Evolutionary conservation across 768 basidiomycete genomes (phyloP).

Genomic region (Termitomyces heimii): DNA sequence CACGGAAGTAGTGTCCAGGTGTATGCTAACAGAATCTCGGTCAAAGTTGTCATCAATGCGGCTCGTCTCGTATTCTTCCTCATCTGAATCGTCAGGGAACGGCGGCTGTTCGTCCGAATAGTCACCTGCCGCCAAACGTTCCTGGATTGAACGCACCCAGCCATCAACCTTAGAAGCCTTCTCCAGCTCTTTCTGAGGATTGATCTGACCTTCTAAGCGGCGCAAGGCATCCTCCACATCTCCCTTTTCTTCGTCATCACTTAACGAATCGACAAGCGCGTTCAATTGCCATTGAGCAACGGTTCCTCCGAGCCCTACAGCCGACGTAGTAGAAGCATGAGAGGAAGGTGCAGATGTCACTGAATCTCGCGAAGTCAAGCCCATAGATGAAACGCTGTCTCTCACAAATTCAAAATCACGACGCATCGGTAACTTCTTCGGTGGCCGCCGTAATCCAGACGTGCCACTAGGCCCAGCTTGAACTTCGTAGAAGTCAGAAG

Average conservation of each 20-base stretch:
- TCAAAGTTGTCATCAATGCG: constrained; percentile 8
- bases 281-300: constrained; percentile 85
- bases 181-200: constrained; percentile 61
- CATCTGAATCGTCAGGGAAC: constrained; percentile 42
- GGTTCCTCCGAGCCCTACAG: constrained; percentile 33
- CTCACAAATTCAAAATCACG: constrained; percentile 80
- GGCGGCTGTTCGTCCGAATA: constrained; percentile 58
- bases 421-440: constrained; percentile 62
- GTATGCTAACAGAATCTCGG: constrained; percentile 7
- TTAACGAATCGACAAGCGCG: constrained; percentile 67
- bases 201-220: constrained; percentile 82
- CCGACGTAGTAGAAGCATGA: constrained; percentile 33
- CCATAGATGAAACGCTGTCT: constrained; percentile 78
- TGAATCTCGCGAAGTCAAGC: constrained; percentile 58
- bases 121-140: constrained; percentile 58
- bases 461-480: constrained; percentile 30
- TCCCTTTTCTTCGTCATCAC: constrained; percentile 68
- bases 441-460: constrained; percentile 48
- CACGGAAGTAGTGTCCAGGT: neutral
- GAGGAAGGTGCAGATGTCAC: constrained; percentile 43
- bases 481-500: constrained; percentile 44
- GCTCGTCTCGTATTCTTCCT: constrained; percentile 16
- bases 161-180: constrained; percentile 75
- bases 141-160: constrained; percentile 72
- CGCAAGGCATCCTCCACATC: constrained; percentile 80